These are phyloP conservation scores for Claviceps citrina DNA, from an alignment of 2,329 filamentous ascomycete species.

Conservation along the genomic window DNA sequence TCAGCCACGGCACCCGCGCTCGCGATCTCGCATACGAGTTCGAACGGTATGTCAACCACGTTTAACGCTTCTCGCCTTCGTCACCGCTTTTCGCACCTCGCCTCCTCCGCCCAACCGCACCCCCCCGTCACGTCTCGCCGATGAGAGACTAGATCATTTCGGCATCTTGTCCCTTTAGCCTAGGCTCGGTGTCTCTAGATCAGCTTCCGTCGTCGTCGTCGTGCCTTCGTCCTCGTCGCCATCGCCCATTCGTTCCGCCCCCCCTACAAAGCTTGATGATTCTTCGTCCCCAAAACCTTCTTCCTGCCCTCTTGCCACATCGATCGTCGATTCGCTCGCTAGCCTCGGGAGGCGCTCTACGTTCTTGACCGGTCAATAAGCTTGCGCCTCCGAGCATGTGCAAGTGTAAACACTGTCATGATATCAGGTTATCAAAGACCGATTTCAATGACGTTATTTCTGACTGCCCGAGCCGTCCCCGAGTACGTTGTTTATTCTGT, in stretches of 20 bases:
- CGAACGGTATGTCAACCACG: conserved; percentile 87
- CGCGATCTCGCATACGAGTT: conserved; percentile 99
- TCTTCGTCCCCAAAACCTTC: conserved; percentile 7
- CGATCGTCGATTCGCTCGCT: conserved; percentile 15
- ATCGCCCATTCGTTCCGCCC: conserved; percentile 4
- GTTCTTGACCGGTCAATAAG: conserved; percentile 11
- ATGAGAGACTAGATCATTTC: conserved; percentile 13
- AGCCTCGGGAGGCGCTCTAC: conserved; percentile 14
- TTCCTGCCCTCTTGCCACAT: conserved; percentile 10
- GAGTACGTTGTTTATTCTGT: conserved; percentile 4
- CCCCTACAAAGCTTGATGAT: background rate
- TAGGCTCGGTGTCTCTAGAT: conserved; percentile 9
- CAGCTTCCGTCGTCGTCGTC: conserved; percentile 11
- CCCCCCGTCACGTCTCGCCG: conserved; percentile 17
- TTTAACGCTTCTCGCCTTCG: conserved; percentile 24
- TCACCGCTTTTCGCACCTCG: conserved; percentile 22
- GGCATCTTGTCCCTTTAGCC: conserved; percentile 13
- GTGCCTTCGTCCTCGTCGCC: conserved; percentile 10
- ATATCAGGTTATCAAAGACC: conserved; percentile 5
- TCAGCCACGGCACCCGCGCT: conserved; percentile 95
- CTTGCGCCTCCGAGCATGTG: conserved; percentile 10
- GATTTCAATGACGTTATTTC: background rate
- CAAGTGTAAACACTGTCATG: conserved; percentile 7
- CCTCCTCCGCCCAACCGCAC: conserved; percentile 29
- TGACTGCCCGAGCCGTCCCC: background rate